A percentile compares a stretch with the other conserved stretches of the same genome.
phyloP scores from a whole-genome alignment of 1,284 basidiomycete species.

The Tylopilus sp. region DNA sequence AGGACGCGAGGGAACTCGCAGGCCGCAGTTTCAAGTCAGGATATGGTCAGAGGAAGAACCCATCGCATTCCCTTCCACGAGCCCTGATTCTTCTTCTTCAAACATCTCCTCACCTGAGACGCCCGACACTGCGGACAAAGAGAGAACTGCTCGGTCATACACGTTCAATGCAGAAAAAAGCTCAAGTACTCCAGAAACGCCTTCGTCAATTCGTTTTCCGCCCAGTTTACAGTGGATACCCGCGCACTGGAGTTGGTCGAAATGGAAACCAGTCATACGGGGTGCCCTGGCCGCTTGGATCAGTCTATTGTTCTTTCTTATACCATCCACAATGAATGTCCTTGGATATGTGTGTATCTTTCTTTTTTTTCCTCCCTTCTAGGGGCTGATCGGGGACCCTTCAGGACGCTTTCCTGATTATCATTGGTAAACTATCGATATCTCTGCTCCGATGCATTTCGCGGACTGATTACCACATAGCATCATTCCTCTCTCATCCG shows the following conservation, averaged over 20 bases:
- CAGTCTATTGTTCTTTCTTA: slow-evolving; percentile 58
- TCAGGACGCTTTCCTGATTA: slow-evolving; percentile 62
- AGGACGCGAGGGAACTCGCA: background rate
- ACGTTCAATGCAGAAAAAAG: background rate
- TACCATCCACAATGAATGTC: slow-evolving; percentile 43
- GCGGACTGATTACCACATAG: slow-evolving; percentile 34
- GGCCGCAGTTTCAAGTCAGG: slow-evolving; percentile 11
- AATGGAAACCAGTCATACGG: slow-evolving; percentile 62
- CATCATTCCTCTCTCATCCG: slow-evolving; percentile 64
- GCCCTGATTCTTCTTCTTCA: background rate
- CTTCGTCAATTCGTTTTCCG: slow-evolving; percentile 7
- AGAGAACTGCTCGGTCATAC: slow-evolving; percentile 1
- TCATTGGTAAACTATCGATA: slow-evolving; percentile 45
- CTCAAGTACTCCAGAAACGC: background rate
- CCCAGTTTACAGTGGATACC: slow-evolving; percentile 50
- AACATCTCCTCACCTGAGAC: background rate
- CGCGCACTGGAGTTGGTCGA: slow-evolving; percentile 53
- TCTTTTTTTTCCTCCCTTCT: background rate
- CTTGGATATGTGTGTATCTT: slow-evolving; percentile 53
- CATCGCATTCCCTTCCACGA: background rate
- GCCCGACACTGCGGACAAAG: background rate
- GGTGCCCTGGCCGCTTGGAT: slow-evolving; percentile 64
- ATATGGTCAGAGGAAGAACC: background rate
- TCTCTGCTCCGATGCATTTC: background rate
- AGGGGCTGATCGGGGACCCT: slow-evolving; percentile 5